phyloP scores from a whole-genome alignment of 768 basidiomycete species.

The Leccinum olivaceopallidum region DNA sequence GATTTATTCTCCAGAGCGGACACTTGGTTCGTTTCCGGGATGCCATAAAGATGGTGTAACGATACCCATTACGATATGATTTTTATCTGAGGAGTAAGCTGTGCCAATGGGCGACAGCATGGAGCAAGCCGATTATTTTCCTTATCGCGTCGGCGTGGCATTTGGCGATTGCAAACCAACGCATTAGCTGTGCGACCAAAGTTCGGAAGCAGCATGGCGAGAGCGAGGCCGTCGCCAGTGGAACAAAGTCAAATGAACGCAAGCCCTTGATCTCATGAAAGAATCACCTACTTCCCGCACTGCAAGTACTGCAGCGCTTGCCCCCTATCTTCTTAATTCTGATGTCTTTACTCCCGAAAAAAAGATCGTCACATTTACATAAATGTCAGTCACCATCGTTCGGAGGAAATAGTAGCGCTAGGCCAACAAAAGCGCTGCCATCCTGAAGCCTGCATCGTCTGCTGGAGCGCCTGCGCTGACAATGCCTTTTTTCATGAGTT shows the following conservation, averaged over 20 bases:
- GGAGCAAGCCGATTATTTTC: background rate
- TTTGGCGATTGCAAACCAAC: background rate
- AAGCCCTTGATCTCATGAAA: background rate
- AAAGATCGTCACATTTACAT: background rate
- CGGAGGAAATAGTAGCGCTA: background rate
- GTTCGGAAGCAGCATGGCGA: constrained; percentile 1
- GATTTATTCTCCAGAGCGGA: constrained; percentile 5
- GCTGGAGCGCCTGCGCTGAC: background rate
- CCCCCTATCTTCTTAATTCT: background rate
- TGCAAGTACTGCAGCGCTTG: background rate
- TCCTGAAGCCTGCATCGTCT: background rate
- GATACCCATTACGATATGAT: background rate
- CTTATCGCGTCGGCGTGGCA: background rate
- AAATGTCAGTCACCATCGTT: background rate
- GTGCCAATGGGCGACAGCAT: constrained; percentile 13
- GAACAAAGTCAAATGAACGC: background rate
- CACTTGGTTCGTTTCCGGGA: constrained; percentile 9
- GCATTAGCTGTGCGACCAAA: constrained; percentile 1
- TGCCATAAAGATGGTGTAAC: background rate
- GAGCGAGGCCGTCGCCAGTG: background rate
- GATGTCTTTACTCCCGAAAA: background rate
- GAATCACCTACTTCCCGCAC: background rate
- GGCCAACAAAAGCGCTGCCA: constrained; percentile 3
- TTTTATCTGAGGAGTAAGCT: constrained; percentile 9
- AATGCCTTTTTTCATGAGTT: background rate